Base-by-base conservation (phyloP, 495 filamentous ascomycete species). In the Annulohypoxylon maeteangense region DNA sequence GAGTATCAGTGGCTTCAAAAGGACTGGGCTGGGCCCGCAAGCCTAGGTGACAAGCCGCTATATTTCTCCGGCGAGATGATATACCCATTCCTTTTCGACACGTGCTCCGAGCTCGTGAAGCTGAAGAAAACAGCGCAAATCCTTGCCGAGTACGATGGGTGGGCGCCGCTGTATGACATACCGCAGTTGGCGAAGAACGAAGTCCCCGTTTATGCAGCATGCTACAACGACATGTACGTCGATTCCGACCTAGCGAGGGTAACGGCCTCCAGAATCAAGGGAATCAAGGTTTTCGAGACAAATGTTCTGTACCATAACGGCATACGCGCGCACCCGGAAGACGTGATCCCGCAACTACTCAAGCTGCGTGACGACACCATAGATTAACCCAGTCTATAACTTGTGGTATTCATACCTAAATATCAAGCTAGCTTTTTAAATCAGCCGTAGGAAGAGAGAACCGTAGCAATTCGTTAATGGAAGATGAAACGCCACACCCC, bases 151-250 rank as follows among this genome's bases (percentile, higher is more conserved):
- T 82, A 82, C 27, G 74, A 80, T 7, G 86, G 88, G 53, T 98
- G 95, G 95, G 85, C 90, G 0, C 79, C 83, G 1, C 85, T 98
- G 2, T 98, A 97, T 74, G 87, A 95, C 74, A 84, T 88, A 65
- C 84, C 82, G 7, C 89, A 92, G 74, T 84, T 97, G 18, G 85
- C 84, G 5, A 83, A 87, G 68, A 98, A 98, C 73, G 83, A 90
- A 65, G 93, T 98, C 0, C 94, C 95, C 0, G 91, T 98, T 0
- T 98, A 96, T 70, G 90, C 93, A 5, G 92, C 92, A 0, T 89
- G 86, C n/a, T 98, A 90, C 64, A 92, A 98, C 62, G 95, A 98
- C 78, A 97, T 98, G 94, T 98, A 97, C 72, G 95, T 98, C 31
- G 90, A 95, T 68, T 92, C 86, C 68, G 89, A 90, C 23, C 78